These are phyloP conservation scores for Russula dissimulans DNA, from an alignment of 768 basidiomycete species.

Conservation along the genomic window DNA sequence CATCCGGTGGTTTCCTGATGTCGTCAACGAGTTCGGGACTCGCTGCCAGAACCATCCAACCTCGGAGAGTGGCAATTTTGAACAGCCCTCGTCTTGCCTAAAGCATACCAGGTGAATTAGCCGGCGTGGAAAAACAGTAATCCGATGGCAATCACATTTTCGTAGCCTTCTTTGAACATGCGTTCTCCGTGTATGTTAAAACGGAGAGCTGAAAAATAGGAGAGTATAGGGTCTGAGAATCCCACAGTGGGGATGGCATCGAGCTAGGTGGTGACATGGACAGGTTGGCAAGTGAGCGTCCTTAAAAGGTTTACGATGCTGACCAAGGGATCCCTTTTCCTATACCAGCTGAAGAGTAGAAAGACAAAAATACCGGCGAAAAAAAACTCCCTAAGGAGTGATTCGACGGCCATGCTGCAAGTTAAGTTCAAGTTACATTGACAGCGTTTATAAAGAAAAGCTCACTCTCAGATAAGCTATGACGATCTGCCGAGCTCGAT, in stretches of 20 bases:
- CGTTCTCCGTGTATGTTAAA: slow-evolving; percentile 22
- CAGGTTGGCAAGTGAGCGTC: neutral
- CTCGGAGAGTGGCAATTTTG: slow-evolving; percentile 33
- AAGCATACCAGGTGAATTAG: neutral
- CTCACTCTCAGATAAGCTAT: no score
- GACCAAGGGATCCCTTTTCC: neutral
- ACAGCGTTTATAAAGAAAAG: no score
- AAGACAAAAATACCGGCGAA: neutral
- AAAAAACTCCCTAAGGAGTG: neutral
- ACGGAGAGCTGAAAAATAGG: slow-evolving; percentile 18
- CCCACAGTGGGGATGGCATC: slow-evolving; percentile 8
- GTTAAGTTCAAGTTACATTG: no score
- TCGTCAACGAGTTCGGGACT: slow-evolving; percentile 40
- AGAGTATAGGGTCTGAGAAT: slow-evolving; percentile 7
- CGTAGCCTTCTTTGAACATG: slow-evolving; percentile 28
- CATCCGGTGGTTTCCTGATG: slow-evolving; percentile 38
- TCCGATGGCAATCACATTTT: slow-evolving; percentile 20
- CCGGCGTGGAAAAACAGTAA: no score
- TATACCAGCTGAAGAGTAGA: neutral
- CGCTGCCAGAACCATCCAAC: slow-evolving; percentile 40
- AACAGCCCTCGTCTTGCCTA: slow-evolving; percentile 27
- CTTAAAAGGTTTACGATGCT: neutral
- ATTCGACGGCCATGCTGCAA: neutral
- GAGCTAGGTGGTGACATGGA: neutral
- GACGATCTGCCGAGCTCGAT: no score